Base-by-base conservation (phyloP, 495 filamentous ascomycete genomes). In the Sabuloglossum arenarium region DNA sequence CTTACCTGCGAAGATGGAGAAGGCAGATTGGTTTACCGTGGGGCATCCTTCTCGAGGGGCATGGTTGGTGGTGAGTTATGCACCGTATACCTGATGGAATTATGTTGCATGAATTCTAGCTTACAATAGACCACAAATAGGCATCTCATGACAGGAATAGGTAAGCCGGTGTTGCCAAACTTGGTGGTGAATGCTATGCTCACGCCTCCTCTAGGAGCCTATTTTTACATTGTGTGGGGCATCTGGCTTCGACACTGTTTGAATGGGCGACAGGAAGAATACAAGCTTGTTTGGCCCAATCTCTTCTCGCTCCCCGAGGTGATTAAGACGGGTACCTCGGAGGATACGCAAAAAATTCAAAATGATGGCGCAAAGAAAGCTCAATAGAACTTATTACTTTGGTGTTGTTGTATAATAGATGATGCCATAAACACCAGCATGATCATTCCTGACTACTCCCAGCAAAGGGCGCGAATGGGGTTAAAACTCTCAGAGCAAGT, bases 21-120 rank as follows among this genome's bases (percentile, higher is more conserved):
- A 79, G 81, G 55, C 65, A 76, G 53, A 68, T 96, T 37, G 81
- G 83, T 23, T 70, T 97, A 43, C 91, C 91, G 0, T 98, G 91
- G 91, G 86, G 90, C 0, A 75, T 93, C 9, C 56, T 96, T 11
- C 70, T 95, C 1, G 91, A 97, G 68, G 90, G 88, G 0, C 91
- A 98, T 71, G 91, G 88, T 11, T 97, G 91, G 91, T 98, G 91
- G 90, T 91, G 82, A 69, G 78, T 80, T 19, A 55, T 75, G 37
- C 66, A 66, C 16, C 63, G 64, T 59, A 56, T 70, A 31, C 58
- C 66, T 65, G 34, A 60, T 49, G 0, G 29, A 30, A 23, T 3
- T 21, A 21, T 12, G n/a, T 12, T 4, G n/a, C 34, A 27, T 29
- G 24, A 23, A 1, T 12, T 19, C 16, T 51, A 11, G 25, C 47